These are phyloP conservation scores for Podosphaera fusca DNA, from an alignment of 2,329 filamentous ascomycete genomes.

Conservation along the genomic window DNA sequence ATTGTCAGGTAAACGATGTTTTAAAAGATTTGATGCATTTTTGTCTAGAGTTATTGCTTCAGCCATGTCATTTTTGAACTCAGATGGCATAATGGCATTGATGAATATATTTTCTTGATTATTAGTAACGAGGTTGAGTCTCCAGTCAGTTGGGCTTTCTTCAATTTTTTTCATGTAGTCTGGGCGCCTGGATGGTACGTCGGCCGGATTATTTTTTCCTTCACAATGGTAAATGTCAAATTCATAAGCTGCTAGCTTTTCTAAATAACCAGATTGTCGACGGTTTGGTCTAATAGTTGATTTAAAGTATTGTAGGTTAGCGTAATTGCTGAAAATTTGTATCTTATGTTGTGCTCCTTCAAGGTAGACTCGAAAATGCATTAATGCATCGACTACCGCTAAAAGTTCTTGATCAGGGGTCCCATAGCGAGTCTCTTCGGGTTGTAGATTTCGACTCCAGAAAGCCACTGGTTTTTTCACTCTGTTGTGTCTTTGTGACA, in stretches of 20 bases:
- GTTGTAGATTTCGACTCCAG: slow-evolving; percentile 1
- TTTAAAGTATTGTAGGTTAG: not conserved
- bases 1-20: not conserved
- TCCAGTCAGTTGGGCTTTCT: not conserved
- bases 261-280: not conserved
- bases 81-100: not conserved
- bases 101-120: not conserved
- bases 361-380: not conserved
- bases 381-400: not conserved
- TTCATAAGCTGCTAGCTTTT: not conserved
- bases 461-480: not conserved
- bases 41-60: not conserved
- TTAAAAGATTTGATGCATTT: not conserved
- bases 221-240: not conserved
- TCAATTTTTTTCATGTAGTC: not conserved
- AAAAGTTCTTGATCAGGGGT: slow-evolving; percentile 1
- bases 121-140: not conserved
- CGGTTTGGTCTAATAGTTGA: not conserved
- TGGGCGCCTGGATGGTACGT: not conserved
- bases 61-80: not conserved
- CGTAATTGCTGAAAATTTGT: not conserved
- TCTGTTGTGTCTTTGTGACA: not conserved
- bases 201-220: not conserved
- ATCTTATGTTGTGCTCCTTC: not conserved
- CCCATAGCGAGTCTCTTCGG: not conserved